phyloP scores from a whole-genome alignment of 345 rosid species.

The Brassica cretica region DNA sequence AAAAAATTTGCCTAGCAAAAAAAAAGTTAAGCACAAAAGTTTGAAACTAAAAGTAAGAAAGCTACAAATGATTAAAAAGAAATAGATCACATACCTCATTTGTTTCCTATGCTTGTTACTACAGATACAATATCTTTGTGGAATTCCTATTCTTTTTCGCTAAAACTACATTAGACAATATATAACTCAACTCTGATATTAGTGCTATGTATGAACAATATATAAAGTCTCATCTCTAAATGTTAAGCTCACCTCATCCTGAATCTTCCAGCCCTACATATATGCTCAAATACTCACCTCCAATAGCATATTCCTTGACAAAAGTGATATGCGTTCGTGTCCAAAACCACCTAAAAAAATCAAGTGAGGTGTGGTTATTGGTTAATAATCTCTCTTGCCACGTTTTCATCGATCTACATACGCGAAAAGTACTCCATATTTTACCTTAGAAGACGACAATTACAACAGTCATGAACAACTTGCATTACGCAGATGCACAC shows the following conservation, averaged over 20 bases:
- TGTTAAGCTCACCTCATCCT: slow-evolving; percentile 54
- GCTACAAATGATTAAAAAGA: background rate
- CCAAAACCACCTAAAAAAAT: slow-evolving; percentile 52
- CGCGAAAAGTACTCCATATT: background rate
- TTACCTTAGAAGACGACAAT: background rate
- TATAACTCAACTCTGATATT: background rate
- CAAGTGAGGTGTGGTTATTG: background rate
- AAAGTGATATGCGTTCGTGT: slow-evolving; percentile 64
- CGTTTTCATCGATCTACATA: background rate
- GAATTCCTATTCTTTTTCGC: background rate
- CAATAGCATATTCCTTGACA: slow-evolving; percentile 70
- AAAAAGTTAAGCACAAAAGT: background rate
- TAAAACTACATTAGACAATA: background rate
- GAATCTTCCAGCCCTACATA: slow-evolving; percentile 60
- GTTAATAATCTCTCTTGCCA: background rate
- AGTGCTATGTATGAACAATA: background rate
- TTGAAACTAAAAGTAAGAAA: background rate
- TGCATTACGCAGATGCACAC: background rate
- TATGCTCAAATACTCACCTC: slow-evolving; percentile 68
- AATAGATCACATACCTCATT: background rate
- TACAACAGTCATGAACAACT: background rate
- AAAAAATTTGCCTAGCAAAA: background rate
- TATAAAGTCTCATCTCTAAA: background rate
- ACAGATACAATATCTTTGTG: background rate
- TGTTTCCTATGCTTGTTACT: background rate